Evolutionary conservation across 225 moss, liverwort and hornwort genomes (phyloP), one percentile per base, ranked within the genome.

Genomic region (Ulota crispa): DNA sequence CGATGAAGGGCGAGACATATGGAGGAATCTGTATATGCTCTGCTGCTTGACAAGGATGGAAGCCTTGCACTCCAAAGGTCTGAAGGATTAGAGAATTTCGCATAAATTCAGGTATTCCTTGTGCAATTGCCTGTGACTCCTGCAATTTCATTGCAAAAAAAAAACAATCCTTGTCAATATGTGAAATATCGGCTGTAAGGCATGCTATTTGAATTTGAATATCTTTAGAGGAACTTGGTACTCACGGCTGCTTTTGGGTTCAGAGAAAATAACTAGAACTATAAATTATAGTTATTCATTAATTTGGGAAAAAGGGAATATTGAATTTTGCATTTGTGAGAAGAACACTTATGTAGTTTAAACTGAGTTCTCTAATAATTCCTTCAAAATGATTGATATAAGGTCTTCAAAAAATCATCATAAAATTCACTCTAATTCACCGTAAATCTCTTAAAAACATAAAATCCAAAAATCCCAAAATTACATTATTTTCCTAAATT

Each of bases 1-100:
- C 78, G 18, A 79, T 73, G 55, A 85, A 23, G n/a, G 93, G 94
- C 24, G 92, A 80, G 27, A 98, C 80, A 37, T 89, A 98, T 1
- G 98, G 98, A 14, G 98, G 98, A 9, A 95, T 98, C 67, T 94
- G 88, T n/a, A 98, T 90, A 61, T 92, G 88, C 57, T 91, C 92
- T 36, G 78, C 89, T 39, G 72, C 74, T 78, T 98, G 95, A 78
- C 98, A 98, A 50, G 95, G 95, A 87, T 98, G 98, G 26, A 55
- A 85, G 66, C 86, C 89, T 54, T 89, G 66, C 14, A 90, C 84
- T 68, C 93, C 98, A 65, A 98, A 98, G 1, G 98, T 95, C 70
- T 98, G 98, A 62, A 98, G 85, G 39, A 98, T 90, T 9, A 98
- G 78, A 45, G 98, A 98, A 37, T 89, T 92, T 70, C 30, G 85